These are phyloP conservation scores for Talaromyces sp. DNA, from an alignment of 2,329 filamentous ascomycete genomes.

Conservation along the genomic window DNA sequence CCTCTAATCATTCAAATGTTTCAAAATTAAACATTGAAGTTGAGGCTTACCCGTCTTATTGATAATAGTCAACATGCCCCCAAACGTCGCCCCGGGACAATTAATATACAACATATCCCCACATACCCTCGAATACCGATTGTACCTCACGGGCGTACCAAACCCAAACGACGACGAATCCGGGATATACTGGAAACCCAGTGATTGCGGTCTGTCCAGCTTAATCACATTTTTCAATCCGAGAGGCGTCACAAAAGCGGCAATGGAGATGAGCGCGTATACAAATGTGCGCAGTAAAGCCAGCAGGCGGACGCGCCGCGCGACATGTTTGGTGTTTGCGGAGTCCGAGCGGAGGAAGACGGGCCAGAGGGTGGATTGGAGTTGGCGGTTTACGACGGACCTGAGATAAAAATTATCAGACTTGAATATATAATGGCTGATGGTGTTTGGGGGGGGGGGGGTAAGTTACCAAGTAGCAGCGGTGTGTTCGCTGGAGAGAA, in stretches of 20 bases:
- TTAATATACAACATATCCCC: background rate
- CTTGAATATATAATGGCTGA: background rate
- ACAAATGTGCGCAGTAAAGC: background rate
- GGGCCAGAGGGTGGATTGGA: background rate
- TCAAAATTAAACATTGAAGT: too few species aligned
- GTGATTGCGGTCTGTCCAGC: background rate
- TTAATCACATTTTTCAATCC: background rate
- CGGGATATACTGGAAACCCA: background rate
- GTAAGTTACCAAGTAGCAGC: constrained; percentile 1
- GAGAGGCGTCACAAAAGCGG: background rate
- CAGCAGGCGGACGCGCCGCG: background rate
- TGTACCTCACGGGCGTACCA: background rate
- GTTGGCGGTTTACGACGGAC: background rate
- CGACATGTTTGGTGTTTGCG: background rate
- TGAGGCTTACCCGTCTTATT: background rate
- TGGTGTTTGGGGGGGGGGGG: background rate
- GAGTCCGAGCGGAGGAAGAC: background rate
- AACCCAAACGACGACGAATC: background rate
- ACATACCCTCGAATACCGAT: background rate
- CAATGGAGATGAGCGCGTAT: background rate
- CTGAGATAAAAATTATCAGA: background rate
- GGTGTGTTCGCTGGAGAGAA: background rate
- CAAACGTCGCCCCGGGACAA: background rate
- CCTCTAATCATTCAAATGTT: too few species aligned
- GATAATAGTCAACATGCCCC: background rate